Evolutionary conservation across 1,284 basidiomycete genomes (phyloP).

Genomic region (Pseudozyma thailandica): DNA sequence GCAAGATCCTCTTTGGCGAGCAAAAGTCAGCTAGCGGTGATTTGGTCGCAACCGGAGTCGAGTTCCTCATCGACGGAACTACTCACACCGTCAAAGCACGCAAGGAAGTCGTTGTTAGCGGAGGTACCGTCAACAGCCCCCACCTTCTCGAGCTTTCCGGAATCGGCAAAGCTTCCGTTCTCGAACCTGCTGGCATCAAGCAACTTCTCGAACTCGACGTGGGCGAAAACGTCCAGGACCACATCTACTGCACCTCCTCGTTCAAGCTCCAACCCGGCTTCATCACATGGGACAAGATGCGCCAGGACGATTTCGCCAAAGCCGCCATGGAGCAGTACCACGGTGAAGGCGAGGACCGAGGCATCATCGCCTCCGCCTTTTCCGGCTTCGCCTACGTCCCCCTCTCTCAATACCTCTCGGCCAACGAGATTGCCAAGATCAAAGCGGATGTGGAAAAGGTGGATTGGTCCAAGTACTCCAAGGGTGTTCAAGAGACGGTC

Average conservation of each 20-base stretch:
- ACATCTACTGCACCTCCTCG: constrained; percentile 68
- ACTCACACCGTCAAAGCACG: constrained; percentile 63
- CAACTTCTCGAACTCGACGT: constrained; percentile 68
- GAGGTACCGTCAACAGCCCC: constrained; percentile 70
- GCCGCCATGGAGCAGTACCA: constrained; percentile 54
- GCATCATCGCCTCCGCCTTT: constrained; percentile 54
- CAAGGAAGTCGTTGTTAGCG: constrained; percentile 71
- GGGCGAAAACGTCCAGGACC: constrained; percentile 73
- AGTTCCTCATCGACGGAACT: constrained; percentile 58
- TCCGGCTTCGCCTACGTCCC: constrained; percentile 55
- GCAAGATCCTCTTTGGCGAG: constrained; percentile 38
- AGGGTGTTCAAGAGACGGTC: constrained; percentile 48
- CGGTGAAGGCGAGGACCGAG: constrained; percentile 42
- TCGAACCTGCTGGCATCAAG: constrained; percentile 41
- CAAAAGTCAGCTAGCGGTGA: constrained; percentile 17
- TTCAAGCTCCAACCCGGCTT: constrained; percentile 56
- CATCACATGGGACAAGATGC: constrained; percentile 58
- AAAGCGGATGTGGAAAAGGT: constrained; percentile 30
- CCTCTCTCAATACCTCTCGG: constrained; percentile 44
- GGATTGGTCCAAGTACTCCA: constrained; percentile 42
- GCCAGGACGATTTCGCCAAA: constrained; percentile 54
- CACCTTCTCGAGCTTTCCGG: constrained; percentile 58
- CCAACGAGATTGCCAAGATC: constrained; percentile 43
- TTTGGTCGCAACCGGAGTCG: constrained; percentile 56
- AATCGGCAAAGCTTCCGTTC: constrained; percentile 39